Conservation (phyloP, 768 basidiomycete genomes). For the Termitomyces heimii region DNA sequence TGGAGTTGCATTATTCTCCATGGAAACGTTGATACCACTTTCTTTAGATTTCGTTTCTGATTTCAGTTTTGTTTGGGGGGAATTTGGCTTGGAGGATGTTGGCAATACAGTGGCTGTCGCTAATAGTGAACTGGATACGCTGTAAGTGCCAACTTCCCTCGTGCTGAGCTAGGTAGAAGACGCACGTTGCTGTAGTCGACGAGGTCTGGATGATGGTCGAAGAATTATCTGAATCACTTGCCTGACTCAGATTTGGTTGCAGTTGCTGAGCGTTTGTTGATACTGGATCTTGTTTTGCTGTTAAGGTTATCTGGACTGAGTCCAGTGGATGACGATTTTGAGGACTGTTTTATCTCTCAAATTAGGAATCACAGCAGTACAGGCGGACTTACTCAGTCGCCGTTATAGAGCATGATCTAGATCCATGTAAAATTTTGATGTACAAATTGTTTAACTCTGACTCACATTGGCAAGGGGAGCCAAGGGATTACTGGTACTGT, state of each 20-base stretch:
- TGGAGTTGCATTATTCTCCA: too few species aligned
- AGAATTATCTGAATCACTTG: too few species aligned
- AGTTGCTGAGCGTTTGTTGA: not conserved
- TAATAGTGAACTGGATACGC: not conserved
- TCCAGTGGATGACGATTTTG: not conserved
- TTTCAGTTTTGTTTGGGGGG: not conserved
- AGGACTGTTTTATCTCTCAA: not conserved
- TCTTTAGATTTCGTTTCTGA: not conserved
- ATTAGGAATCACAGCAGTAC: not conserved
- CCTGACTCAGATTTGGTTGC: too few species aligned
- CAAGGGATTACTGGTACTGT: too few species aligned
- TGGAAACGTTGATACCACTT: not conserved
- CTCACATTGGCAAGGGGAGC: too few species aligned
- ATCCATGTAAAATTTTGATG: not conserved
- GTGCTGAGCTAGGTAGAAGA: not conserved
- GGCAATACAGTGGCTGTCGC: too few species aligned
- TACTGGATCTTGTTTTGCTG: not conserved
- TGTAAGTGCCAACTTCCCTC: too few species aligned
- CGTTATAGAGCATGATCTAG: not conserved
- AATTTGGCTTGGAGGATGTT: not conserved
- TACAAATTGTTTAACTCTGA: not conserved
- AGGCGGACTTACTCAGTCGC: not conserved
- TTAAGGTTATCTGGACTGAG: not conserved
- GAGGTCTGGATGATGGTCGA: too few species aligned
- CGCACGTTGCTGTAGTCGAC: not conserved